These are phyloP conservation scores for Coemansia sp. DNA, from an alignment of 192 early-diverging fungal species.

Conservation along the genomic window DNA sequence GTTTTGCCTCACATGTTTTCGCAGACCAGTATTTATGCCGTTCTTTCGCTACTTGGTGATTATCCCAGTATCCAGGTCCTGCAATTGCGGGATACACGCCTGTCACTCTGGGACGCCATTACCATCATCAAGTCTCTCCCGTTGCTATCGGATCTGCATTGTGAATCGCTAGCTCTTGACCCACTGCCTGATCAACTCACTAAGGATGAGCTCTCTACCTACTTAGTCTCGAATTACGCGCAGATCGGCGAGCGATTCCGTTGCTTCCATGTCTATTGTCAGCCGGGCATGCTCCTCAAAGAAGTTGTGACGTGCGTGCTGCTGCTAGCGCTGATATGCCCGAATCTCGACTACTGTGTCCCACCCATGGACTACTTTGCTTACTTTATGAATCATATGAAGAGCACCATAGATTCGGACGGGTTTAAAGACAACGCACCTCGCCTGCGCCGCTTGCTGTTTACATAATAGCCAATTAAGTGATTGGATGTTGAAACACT, in stretches of 20 bases:
- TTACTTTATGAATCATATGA: not conserved
- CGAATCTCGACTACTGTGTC: not conserved
- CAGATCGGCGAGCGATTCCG: not conserved
- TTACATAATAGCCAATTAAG: no score
- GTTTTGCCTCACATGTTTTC: no score
- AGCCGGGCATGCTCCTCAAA: not conserved
- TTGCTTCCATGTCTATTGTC: not conserved
- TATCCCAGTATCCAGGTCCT: not conserved
- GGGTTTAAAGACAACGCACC: not conserved
- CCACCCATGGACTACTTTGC: not conserved
- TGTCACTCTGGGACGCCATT: not conserved
- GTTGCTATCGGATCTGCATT: not conserved
- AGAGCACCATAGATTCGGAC: not conserved
- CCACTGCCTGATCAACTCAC: not conserved
- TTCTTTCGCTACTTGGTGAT: not conserved
- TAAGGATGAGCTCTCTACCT: not conserved
- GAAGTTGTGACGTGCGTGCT: not conserved
- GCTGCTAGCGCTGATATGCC: not conserved
- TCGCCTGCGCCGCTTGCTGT: not conserved
- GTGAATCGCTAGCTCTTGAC: not conserved
- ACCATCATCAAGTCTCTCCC: not conserved
- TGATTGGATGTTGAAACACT: not conserved
- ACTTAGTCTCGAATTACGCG: not conserved
- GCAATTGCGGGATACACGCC: not conserved
- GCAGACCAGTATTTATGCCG: not conserved